Evolutionary conservation across 805 yeast genomes (phyloP).

Genomic region (Sugiyamaella mastotermitis): DNA sequence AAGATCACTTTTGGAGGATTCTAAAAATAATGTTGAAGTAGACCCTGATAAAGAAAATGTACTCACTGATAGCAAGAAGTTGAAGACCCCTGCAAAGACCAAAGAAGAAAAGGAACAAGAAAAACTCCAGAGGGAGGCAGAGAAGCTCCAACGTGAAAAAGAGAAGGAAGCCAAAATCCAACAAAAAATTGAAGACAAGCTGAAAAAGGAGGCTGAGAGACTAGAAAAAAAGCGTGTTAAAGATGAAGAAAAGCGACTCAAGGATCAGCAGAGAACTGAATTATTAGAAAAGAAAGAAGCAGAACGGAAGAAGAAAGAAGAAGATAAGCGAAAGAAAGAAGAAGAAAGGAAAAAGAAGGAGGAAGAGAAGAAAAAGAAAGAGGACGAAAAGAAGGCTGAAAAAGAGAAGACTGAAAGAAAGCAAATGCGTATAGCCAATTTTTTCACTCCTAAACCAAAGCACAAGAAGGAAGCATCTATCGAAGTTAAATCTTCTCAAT

Average conservation of each 20-base stretch:
- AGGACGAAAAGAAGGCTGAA: constrained; percentile 12
- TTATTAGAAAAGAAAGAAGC: constrained; percentile 16
- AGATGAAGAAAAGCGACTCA: constrained; percentile 22
- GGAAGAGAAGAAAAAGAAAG: constrained; percentile 16
- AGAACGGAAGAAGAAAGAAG: constrained; percentile 19
- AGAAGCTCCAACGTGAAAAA: constrained; percentile 21
- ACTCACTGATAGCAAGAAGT: constrained; percentile 16
- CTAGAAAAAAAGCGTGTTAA: constrained; percentile 18
- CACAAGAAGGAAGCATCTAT: not conserved
- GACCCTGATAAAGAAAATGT: not conserved
- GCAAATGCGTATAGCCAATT: constrained; percentile 8
- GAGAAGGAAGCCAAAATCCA: constrained; percentile 15
- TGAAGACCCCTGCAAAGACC: constrained; percentile 12
- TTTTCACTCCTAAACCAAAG: constrained; percentile 3
- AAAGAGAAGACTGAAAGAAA: constrained; percentile 12
- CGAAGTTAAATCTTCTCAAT: constrained; percentile 9
- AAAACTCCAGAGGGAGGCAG: constrained; percentile 9
- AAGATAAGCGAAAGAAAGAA: constrained; percentile 17
- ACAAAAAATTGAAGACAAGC: constrained; percentile 7
- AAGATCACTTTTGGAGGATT: not conserved
- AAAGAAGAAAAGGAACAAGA: constrained; percentile 23
- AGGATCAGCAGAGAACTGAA: constrained; percentile 10
- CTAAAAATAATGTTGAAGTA: constrained; percentile 1
- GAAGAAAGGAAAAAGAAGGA: constrained; percentile 14
- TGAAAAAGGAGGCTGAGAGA: constrained; percentile 10